Base-by-base conservation (phyloP, 2,329 filamentous ascomycete genomes). In the Harringtonia aguacate region DNA sequence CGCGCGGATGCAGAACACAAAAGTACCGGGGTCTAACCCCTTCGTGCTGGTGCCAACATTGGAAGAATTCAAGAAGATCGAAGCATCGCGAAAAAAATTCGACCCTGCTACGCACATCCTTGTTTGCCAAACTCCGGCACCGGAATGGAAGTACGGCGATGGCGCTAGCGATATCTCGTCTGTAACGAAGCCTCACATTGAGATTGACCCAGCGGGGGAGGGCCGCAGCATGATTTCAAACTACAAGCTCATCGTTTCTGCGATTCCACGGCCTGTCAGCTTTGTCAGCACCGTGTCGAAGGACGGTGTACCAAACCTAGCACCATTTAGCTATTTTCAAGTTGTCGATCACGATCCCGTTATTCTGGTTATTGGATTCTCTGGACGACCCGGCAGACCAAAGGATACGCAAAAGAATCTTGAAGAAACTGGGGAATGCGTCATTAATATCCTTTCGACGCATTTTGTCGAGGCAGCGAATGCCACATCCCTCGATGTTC, bases 401-500 rank as follows among this genome's bases (percentile, higher is more conserved):
- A 8, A 35, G n/a, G n/a, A 18, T 17, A 35, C n/a, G 6, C n/a
- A 18, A 35, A 18, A 18, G 14, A 92, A 94, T 58, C 65, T 95
- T 45, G 55, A 73, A 9, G 83, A 84, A 35, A 79, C 75, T 0
- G 66, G 72, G 38, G 86, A 94, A 66, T 89, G 84, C 62, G 77
- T 79, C 48, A 81, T 95, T 65, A 95, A 92, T 65, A 85, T 95
- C 57, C 84, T 95, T 56, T 79, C 75, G 9, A 87, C 94, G 65
- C 75, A 80, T 57, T 94, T 81, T 57, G 57, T 92, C 55, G 88
- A 95, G 67, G 89, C 89, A 0, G 88, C 87, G 34, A 95, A 95
- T 61, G 72, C 79, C 20, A 76, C 81, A 3, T 73, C 72, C 41
- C 77, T 92, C 53, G 85, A 94, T 60, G 75, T 85, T 0, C 88